Evolutionary conservation across 2,329 filamentous ascomycete genomes (phyloP), one percentile per base, ranked within the genome.

Genomic region (Stachybotrys chlorohalonatus): DNA sequence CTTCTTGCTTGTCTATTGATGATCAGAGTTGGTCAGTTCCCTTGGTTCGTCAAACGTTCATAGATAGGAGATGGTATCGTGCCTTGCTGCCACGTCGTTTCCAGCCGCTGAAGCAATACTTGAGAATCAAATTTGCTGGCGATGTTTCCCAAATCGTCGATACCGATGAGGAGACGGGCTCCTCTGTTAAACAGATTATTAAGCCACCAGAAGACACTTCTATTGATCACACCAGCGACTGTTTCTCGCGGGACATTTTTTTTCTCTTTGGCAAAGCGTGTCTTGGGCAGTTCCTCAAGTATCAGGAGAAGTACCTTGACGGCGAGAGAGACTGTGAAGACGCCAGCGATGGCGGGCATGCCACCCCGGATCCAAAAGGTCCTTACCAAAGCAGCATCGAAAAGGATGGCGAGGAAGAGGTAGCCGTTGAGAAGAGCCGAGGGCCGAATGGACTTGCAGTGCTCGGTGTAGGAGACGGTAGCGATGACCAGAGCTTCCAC

Each of bases 171-270:
- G 0, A 52, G 53, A 6, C 54, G 58, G 47, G 62, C 61, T 7
- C 68, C 69, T 15, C 55, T 52, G 1, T 58, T 51, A 30, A 73
- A 62, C 6, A 73, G 53, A 1, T 52, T 16, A 31, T 70, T 71
- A 11, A 72, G 53, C 70, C 70, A 73, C 67, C 66, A 68, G 49
- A 71, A 71, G 4, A 72, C 46, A 11, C 63, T 67, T n/a, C 68
- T 58, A 47, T 60, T 71, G 7, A 73, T 56, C 9, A 69, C 51
- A 0, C 70, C 69, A 0, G 65, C 66, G 0, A 66, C 69, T 0
- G 62, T 64, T 55, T 75, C 73, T 0, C 58, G 17, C 7, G 48
- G 53, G 16, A 63, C 52, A 45, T 59, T 56, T n/a, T 62, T 48
- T 6, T 60, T 60, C n/a, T 63, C 60, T 30, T 51, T 53, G 7